Conservation (phyloP, 1,284 basidiomycete species). For the Leccinum solheimii region DNA sequence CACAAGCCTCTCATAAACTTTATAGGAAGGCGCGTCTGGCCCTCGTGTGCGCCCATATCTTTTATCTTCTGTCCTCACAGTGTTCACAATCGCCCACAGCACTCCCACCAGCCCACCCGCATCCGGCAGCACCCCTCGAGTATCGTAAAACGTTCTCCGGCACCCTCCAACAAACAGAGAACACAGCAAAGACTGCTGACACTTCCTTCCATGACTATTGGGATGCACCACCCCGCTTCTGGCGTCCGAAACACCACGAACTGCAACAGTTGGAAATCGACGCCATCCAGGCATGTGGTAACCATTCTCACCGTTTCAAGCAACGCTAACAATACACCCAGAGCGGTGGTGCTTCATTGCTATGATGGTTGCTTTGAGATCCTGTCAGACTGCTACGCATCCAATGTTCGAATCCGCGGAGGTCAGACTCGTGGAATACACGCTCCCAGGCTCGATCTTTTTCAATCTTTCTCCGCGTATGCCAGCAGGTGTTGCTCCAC, state of each 20-base stretch:
- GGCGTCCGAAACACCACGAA: slow-evolving; percentile 57
- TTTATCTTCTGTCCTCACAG: slow-evolving; percentile 4
- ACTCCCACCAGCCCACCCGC: slow-evolving; percentile 61
- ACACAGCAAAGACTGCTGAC: slow-evolving; percentile 11
- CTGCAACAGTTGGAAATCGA: slow-evolving; percentile 75
- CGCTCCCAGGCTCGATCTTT: slow-evolving; percentile 12
- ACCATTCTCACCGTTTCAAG: neutral
- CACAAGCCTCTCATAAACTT: slow-evolving; percentile 78
- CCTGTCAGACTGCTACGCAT: neutral
- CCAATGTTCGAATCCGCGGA: neutral
- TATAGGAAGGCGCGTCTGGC: slow-evolving; percentile 68
- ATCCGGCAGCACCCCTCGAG: slow-evolving; percentile 76
- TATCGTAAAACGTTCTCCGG: slow-evolving; percentile 62
- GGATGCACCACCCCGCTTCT: slow-evolving; percentile 74
- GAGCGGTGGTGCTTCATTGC: slow-evolving; percentile 73
- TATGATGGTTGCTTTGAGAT: slow-evolving; percentile 28
- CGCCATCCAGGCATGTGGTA: slow-evolving; percentile 66
- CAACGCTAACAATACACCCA: slow-evolving; percentile 33
- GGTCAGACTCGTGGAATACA: slow-evolving; percentile 8
- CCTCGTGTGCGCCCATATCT: slow-evolving; percentile 46
- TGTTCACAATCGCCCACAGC: slow-evolving; percentile 40
- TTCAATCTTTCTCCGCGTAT: slow-evolving; percentile 90
- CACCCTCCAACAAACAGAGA: slow-evolving; percentile 54
- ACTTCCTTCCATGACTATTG: slow-evolving; percentile 67
- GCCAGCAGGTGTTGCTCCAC: slow-evolving; percentile 84